These are phyloP conservation scores for Fusarium nematophilum DNA, from an alignment of 2,329 filamentous ascomycete species.

Conservation along the genomic window DNA sequence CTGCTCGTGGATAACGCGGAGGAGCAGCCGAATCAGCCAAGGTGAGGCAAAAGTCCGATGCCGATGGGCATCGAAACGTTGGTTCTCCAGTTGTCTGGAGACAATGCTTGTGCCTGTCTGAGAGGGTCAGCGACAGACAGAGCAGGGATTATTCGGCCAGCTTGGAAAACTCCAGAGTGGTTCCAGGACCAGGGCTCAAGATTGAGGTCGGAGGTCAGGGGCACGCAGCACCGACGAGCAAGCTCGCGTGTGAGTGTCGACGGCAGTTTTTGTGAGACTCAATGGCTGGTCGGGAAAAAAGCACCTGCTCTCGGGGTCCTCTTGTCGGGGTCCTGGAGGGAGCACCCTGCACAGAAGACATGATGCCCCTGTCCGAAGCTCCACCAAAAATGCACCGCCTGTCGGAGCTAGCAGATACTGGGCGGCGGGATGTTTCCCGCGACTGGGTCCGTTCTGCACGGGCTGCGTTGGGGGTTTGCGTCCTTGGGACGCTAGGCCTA, in stretches of 20 bases:
- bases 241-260: no score
- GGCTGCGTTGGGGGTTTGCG: slow-evolving; percentile 26
- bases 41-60: slow-evolving; percentile 35
- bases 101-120: slow-evolving; percentile 27
- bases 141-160: slow-evolving; percentile 25
- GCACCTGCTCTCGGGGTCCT: not conserved
- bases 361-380: slow-evolving; percentile 17
- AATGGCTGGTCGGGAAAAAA: not conserved
- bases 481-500: slow-evolving; percentile 29
- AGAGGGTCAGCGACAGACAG: slow-evolving; percentile 26
- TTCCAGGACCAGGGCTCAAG: slow-evolving; percentile 19
- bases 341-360: slow-evolving; percentile 1
- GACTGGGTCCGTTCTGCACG: slow-evolving; percentile 20
- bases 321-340: slow-evolving; percentile 10
- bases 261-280: slow-evolving; percentile 11
- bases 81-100: slow-evolving; percentile 30
- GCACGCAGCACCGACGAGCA: slow-evolving; percentile 14
- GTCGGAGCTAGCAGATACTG: slow-evolving; percentile 13
- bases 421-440: slow-evolving; percentile 32
- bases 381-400: slow-evolving; percentile 20
- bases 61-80: slow-evolving; percentile 38
- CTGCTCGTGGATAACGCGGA: slow-evolving; percentile 25
- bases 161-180: slow-evolving; percentile 14
- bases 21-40: slow-evolving; percentile 24
- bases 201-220: slow-evolving; percentile 29